Conservation (phyloP, 352 stramenopile genomes). For the Phytophthora tentaculata region DNA sequence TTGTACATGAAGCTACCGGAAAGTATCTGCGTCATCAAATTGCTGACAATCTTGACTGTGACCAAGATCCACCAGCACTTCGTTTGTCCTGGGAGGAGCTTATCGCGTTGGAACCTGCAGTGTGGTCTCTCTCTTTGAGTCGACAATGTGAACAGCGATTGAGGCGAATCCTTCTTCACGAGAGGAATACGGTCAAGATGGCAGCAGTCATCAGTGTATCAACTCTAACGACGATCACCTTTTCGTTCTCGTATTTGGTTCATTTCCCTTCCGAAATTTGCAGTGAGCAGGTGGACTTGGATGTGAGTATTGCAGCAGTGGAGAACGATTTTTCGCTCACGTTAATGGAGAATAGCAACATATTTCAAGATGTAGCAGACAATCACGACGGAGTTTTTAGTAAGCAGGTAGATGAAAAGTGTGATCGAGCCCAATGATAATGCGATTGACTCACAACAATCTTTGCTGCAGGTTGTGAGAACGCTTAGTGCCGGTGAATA, state of each 20-base stretch:
- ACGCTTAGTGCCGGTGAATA: conserved; percentile 51
- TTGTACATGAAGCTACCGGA: conserved; percentile 15
- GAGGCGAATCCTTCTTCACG: conserved; percentile 16
- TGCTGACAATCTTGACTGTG: conserved; percentile 2
- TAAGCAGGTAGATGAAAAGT: conserved; percentile 26
- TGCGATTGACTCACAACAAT: background rate
- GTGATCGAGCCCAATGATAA: background rate
- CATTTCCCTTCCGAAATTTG: background rate
- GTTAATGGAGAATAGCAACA: background rate
- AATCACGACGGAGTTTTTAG: conserved; percentile 9
- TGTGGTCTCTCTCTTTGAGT: conserved; percentile 35
- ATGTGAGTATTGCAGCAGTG: conserved; percentile 27
- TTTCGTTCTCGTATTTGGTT: conserved; percentile 16
- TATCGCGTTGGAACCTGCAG: conserved; percentile 28
- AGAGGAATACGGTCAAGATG: conserved; percentile 6
- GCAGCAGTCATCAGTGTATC: conserved; percentile 29
- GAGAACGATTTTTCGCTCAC: conserved; percentile 34
- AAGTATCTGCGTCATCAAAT: conserved; percentile 14
- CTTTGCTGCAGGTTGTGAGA: conserved; percentile 25
- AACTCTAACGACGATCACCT: conserved; percentile 22
- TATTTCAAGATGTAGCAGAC: background rate
- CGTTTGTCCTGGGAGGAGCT: conserved; percentile 36
- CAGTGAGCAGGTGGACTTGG: conserved; percentile 7
- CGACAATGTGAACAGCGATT: conserved; percentile 21
- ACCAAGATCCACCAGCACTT: conserved; percentile 11